Percentiles rank a stretch among this genome's conserved stretches.
phyloP scores from a whole-genome alignment of 257 asterid species.

The Solanum bukasovii region DNA sequence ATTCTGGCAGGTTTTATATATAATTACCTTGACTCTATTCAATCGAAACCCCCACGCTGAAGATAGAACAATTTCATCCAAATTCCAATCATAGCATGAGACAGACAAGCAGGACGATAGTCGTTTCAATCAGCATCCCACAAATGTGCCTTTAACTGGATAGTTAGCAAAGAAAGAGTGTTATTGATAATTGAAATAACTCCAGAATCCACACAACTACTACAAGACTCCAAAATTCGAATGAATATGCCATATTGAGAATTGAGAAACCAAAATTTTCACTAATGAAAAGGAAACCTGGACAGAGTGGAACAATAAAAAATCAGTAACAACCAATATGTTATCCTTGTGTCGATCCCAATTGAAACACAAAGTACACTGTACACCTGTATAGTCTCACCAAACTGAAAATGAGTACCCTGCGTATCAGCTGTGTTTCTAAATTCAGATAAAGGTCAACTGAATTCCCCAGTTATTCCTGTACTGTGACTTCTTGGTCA shows the following conservation, averaged over 20 bases:
- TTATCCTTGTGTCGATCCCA: constrained; percentile 14
- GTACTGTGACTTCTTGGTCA: constrained; percentile 66
- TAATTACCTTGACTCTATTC: not conserved
- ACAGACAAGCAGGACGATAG: not conserved
- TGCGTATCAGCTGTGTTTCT: not conserved
- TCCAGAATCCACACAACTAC: not conserved
- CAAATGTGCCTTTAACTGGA: not conserved
- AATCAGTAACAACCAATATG: constrained; percentile 14
- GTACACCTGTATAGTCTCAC: constrained; percentile 17
- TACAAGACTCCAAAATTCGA: not conserved
- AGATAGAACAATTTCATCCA: not conserved
- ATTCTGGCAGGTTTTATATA: not conserved
- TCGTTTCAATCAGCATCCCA: not conserved
- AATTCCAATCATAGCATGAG: not conserved
- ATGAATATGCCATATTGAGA: not conserved
- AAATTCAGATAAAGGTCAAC: not conserved
- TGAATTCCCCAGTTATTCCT: constrained; percentile 28
- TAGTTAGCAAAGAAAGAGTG: not conserved
- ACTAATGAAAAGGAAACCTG: not conserved
- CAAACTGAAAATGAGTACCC: not conserved
- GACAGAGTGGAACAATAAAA: constrained; percentile 7
- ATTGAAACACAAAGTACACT: constrained; percentile 16
- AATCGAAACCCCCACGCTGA: not conserved
- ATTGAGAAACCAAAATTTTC: not conserved
- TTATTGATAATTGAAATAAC: not conserved